Evolutionary conservation across 768 basidiomycete species (phyloP), one percentile per base, ranked within the genome.

Genomic region (Cystobasidium onofrii): DNA sequence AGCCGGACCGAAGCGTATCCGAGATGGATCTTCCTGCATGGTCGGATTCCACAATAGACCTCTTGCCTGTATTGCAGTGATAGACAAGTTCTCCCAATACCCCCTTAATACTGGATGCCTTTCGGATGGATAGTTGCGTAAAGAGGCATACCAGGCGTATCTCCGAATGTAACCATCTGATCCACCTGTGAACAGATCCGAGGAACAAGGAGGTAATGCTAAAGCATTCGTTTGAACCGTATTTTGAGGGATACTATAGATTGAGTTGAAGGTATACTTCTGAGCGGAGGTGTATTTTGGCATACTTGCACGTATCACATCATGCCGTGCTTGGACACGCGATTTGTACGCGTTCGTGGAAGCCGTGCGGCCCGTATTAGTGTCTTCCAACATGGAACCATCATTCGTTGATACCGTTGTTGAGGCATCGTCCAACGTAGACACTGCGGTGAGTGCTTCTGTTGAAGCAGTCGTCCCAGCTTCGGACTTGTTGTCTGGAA

Each of bases 41-140:
- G 57, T 7, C 15, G 27, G 3, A 13, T 66, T 55, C 50, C 52
- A 18, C n/a, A 60, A 20, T 20, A 36, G 29, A 33, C 34, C 60
- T 1, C 73, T 55, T 1, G 71, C 71, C 31, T 60, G n/a, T 33
- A 76, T 18, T 17, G 74, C 75, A 36, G 74, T 75, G 12, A 44
- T 44, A 9, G 75, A 75, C 46, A 75, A 74, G 62, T 79, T 79
- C 73, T 79, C 78, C 77, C 77, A 79, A 46, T 79, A 79, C 0
- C 67, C 75, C 9, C 34, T 43, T 18, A 79, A 61, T 1, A 77
- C 74, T 1, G 77, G 69, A 67, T n/a, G 36, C 1, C n/a, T 65
- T 67, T 60, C 55, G 18, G 13, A 64, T 64, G 3, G 71, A 36
- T 2, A 69, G 64, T 7, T 66, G 20, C 76, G 76, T 27, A 79